These are phyloP conservation scores for Trypanosoma theileri DNA, from an alignment of 208 protist species.

Conservation along the genomic window DNA sequence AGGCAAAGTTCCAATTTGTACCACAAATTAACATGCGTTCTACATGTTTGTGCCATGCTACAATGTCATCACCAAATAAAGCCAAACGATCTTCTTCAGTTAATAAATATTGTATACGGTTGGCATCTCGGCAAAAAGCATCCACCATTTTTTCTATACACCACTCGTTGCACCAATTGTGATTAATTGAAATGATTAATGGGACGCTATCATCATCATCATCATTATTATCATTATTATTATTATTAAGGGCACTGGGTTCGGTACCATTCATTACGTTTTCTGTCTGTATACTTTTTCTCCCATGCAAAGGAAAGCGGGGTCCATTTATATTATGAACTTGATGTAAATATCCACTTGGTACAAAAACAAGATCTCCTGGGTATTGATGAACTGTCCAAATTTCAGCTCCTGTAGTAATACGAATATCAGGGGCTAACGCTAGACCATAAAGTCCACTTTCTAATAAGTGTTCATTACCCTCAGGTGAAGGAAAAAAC, in stretches of 20 bases:
- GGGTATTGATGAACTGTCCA: conserved; percentile 56
- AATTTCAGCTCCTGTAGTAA: conserved; percentile 49
- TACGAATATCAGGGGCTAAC: conserved; percentile 58
- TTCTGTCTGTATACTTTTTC: background rate
- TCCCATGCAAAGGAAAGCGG: conserved; percentile 25
- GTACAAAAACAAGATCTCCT: conserved; percentile 87
- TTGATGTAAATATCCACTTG: conserved; percentile 70
- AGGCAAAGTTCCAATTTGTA: conserved; percentile 68
- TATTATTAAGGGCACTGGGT: background rate
- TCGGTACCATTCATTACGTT: background rate
- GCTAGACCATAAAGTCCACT: conserved; percentile 34
- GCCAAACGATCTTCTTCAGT: conserved; percentile 39
- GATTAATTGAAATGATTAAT: conserved; percentile 78
- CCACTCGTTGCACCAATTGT: conserved; percentile 88
- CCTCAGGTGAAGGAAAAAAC: conserved; percentile 63
- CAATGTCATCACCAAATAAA: conserved; percentile 45
- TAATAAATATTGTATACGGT: conserved; percentile 33
- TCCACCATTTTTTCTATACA: conserved; percentile 59
- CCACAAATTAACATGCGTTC: conserved; percentile 58
- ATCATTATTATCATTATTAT: background rate
- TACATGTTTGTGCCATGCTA: conserved; percentile 40
- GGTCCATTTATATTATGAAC: conserved; percentile 80
- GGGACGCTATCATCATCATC: conserved; percentile 10
- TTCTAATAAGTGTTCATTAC: conserved; percentile 48
- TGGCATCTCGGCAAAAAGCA: conserved; percentile 51